phyloP scores from a whole-genome alignment of 1,284 basidiomycete genomes.

The Marasmius sp. region DNA sequence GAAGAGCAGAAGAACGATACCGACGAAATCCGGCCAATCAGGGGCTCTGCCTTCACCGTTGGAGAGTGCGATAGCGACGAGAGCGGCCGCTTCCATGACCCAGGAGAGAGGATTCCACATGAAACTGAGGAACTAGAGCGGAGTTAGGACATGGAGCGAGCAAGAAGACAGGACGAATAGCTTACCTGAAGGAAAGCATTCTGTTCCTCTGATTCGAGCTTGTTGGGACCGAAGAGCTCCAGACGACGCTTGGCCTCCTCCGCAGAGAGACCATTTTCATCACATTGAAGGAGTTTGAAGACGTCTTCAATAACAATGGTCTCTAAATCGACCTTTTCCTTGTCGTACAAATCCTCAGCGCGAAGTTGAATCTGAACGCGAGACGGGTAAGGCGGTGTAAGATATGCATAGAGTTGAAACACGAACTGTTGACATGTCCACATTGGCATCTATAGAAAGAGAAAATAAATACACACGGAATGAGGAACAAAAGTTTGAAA shows the following conservation, averaged over 20 bases:
- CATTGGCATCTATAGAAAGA: slow-evolving; percentile 67
- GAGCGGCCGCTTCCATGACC: slow-evolving; percentile 98
- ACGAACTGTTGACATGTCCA: slow-evolving; percentile 80
- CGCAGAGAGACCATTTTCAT: slow-evolving; percentile 74
- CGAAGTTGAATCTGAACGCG: slow-evolving; percentile 78
- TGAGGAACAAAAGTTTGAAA: slow-evolving; percentile 10
- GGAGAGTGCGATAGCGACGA: slow-evolving; percentile 95
- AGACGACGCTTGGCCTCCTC: slow-evolving; percentile 84
- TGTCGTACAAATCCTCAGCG: slow-evolving; percentile 95
- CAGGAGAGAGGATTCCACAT: slow-evolving; percentile 99
- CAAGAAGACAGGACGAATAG: slow-evolving; percentile 11
- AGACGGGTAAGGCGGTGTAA: slow-evolving; percentile 9
- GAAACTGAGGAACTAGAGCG: slow-evolving; percentile 85
- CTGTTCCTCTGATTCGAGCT: slow-evolving; percentile 88
- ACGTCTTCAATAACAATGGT: slow-evolving; percentile 96
- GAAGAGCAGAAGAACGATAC: slow-evolving; percentile 90
- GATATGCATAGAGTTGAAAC: slow-evolving; percentile 12
- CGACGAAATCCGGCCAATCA: slow-evolving; percentile 97
- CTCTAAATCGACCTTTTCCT: slow-evolving; percentile 98
- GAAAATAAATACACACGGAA: slow-evolving; percentile 12
- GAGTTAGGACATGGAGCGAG: not conserved
- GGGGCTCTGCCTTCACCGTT: slow-evolving; percentile 88
- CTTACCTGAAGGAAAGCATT: slow-evolving; percentile 81
- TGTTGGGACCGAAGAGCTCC: slow-evolving; percentile 97
- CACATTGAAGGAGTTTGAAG: slow-evolving; percentile 92